Percentiles rank a stretch among this genome's conserved stretches.
Evolutionary conservation across 2,329 filamentous ascomycete species (phyloP).

Genomic region (Colletotrichum liaoningense): DNA sequence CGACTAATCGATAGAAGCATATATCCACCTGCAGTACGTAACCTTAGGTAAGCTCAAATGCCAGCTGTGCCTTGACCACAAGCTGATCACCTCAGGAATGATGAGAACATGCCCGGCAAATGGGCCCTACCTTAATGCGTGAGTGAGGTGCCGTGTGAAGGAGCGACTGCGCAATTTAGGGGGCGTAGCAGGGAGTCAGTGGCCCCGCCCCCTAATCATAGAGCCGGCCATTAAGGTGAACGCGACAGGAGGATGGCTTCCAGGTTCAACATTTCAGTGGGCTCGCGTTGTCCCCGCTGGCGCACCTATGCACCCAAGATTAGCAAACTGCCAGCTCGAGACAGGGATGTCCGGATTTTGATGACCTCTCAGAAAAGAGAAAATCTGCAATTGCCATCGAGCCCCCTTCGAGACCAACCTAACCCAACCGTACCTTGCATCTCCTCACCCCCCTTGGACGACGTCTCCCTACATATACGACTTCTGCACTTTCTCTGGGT

Average conservation of each 20-base stretch:
- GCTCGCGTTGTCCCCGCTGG: conserved; percentile 26
- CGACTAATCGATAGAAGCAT: too few relatives aligned
- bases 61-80: neutral
- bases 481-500: conserved; percentile 7
- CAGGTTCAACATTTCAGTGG: conserved; percentile 22
- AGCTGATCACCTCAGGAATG: neutral
- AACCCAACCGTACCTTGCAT: conserved; percentile 16
- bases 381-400: conserved; percentile 33
- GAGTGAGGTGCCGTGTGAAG: neutral
- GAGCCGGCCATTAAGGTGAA: conserved; percentile 28
- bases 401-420: conserved; percentile 15
- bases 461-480: conserved; percentile 30
- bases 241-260: conserved; percentile 13
- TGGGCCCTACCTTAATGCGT: neutral
- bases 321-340: conserved; percentile 30
- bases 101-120: neutral
- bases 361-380: conserved; percentile 27
- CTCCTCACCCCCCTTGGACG: conserved; percentile 11
- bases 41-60: neutral
- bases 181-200: conserved; percentile 17
- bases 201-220: conserved; percentile 23
- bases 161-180: conserved; percentile 17
- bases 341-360: conserved; percentile 28
- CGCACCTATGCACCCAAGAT: conserved; percentile 30
- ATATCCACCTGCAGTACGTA: neutral